Evolutionary conservation across 495 filamentous ascomycete genomes (phyloP), one percentile per base, ranked within the genome.

Genomic region (Hyaloscypha hepaticicola): DNA sequence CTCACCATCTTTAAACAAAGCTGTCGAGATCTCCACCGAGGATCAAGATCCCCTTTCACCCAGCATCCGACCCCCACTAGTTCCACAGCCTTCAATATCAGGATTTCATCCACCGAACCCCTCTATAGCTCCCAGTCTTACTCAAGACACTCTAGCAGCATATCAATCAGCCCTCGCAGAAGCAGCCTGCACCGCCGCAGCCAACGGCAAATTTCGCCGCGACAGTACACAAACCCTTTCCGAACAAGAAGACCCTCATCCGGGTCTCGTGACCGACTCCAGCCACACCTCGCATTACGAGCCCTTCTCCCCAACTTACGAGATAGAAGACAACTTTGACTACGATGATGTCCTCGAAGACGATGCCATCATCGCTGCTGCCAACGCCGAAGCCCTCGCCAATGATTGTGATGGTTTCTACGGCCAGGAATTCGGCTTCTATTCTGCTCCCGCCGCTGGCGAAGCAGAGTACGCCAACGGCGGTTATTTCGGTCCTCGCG

Each of bases 381-480:
- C 95, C 22, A 99, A 99, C 68, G 94, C 94, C 6, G 92, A 93
- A 70, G 95, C 90, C 24, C 82, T 99, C 4, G 95, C 95, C 21
- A 91, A 90, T 66, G 95, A 99, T 69, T 87, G 87, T 19, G 94
- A 96, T 55, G 94, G 90, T 7, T 93, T 92, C 77, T 99, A 99
- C 72, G 96, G 95, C 3, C 89, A 93, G 67, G 95, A 99, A 73
- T 99, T 99, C 68, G 93, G 93, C n/a, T 99, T 99, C 76, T 98
- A 95, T 72, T 91, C 93, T 12, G 83, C 85, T n/a, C 80, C 86
- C 5, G 73, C 72, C 38, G 72, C 70, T 21, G 73, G 76, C 9
- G 61, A 67, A 64, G 61, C 63, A 16, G 75, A 89, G 50, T 88
- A 88, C 66, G 84, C 83, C 22, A 87, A 90, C 59, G 96, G 95